Conservation (phyloP, 2,329 filamentous ascomycete species). For the Dactylellina drechsleri region DNA sequence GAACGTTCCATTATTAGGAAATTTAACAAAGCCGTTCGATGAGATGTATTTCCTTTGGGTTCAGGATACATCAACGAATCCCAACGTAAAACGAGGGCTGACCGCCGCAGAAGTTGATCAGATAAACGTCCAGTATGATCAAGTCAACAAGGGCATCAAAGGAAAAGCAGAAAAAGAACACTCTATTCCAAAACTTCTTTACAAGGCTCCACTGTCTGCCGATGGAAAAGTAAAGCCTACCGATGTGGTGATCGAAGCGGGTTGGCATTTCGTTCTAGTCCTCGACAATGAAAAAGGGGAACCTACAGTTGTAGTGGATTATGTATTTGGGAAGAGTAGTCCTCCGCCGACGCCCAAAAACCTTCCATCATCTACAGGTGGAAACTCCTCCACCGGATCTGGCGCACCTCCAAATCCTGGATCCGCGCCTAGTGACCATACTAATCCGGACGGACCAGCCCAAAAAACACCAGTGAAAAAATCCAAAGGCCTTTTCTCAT, state of each 20-base stretch:
- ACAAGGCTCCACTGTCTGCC: not conserved
- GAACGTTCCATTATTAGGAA: conserved; percentile 59
- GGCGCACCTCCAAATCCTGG: not conserved
- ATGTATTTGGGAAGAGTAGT: conserved; percentile 34
- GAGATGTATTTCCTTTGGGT: conserved; percentile 61
- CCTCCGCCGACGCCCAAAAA: not conserved
- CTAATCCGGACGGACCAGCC: too few species aligned
- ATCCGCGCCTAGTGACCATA: too few species aligned
- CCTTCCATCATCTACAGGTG: not conserved
- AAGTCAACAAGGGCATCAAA: too few species aligned
- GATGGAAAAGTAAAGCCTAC: too few species aligned
- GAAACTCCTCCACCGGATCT: not conserved
- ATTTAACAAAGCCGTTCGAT: conserved; percentile 61
- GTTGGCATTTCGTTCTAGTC: conserved; percentile 55
- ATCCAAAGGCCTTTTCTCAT: conserved; percentile 59
- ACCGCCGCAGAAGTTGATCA: not conserved
- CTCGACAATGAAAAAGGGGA: conserved; percentile 30
- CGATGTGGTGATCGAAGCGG: conserved; percentile 45
- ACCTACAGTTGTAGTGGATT: conserved; percentile 48
- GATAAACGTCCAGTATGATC: too few species aligned
- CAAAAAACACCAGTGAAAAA: conserved; percentile 59
- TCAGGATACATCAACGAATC: conserved; percentile 1
- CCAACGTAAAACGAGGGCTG: not conserved
- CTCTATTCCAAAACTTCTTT: not conserved
- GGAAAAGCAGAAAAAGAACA: not conserved